Conservation (phyloP, 1,284 basidiomycete genomes). For the Rhodofomes roseus region DNA sequence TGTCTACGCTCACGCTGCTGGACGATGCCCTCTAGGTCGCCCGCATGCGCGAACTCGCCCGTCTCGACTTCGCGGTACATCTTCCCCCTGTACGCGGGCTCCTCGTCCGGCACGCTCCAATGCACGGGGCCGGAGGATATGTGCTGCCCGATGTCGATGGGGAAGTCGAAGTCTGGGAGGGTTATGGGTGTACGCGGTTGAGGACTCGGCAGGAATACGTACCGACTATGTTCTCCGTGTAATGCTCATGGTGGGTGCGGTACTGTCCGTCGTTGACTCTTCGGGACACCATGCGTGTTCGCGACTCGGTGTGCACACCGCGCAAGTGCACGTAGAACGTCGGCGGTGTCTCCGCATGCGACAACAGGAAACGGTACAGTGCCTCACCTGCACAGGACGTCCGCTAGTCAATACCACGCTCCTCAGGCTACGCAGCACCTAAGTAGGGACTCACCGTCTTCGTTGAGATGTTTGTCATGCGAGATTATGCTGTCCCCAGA, state of each 20-base stretch:
- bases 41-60: slow-evolving; percentile 10
- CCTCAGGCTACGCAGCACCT: background rate
- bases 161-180: slow-evolving; percentile 57
- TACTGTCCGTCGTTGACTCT: slow-evolving; percentile 32
- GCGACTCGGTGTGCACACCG: slow-evolving; percentile 58
- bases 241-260: slow-evolving; percentile 45
- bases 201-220: background rate
- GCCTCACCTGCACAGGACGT: slow-evolving; percentile 52
- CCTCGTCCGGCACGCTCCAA: slow-evolving; percentile 32
- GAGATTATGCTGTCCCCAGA: slow-evolving; percentile 52
- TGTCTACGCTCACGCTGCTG: slow-evolving; percentile 11
- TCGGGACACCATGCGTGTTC: slow-evolving; percentile 43
- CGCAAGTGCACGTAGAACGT: slow-evolving; percentile 45
- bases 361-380: slow-evolving; percentile 67
- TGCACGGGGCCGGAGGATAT: slow-evolving; percentile 27
- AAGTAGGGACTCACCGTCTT: slow-evolving; percentile 48
- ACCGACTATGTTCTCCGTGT: slow-evolving; percentile 48
- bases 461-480: slow-evolving; percentile 68
- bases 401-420: background rate
- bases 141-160: slow-evolving; percentile 42
- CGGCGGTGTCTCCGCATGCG: slow-evolving; percentile 48
- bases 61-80: slow-evolving; percentile 24
- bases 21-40: slow-evolving; percentile 8
- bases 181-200: too few relatives aligned
- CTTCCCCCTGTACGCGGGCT: slow-evolving; percentile 33